These are phyloP conservation scores for Metroxylon sagu DNA, from an alignment of 176 grass and related monocot species.

Conservation along the genomic window DNA sequence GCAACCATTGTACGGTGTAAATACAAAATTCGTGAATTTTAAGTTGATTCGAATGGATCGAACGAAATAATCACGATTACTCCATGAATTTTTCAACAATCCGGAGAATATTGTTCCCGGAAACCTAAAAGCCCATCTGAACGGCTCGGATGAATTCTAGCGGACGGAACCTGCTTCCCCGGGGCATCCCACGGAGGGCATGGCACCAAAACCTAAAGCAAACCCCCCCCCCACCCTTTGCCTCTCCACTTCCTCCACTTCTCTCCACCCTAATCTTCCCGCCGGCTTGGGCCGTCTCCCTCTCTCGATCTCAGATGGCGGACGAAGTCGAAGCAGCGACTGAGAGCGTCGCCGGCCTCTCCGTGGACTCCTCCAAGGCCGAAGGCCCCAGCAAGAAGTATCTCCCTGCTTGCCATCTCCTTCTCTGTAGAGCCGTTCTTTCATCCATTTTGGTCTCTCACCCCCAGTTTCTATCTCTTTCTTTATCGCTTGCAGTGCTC, in stretches of 20 bases:
- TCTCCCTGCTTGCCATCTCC: neutral
- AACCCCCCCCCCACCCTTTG: slow-evolving; percentile 2
- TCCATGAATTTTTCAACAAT: too few relatives aligned
- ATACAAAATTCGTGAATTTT: too few relatives aligned
- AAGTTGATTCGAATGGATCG: too few relatives aligned
- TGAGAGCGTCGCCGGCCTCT: neutral
- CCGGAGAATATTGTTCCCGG: too few relatives aligned
- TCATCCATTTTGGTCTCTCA: too few relatives aligned
- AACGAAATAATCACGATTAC: too few relatives aligned
- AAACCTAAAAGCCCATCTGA: too few relatives aligned
- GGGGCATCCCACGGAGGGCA: neutral
- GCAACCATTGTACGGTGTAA: too few relatives aligned
- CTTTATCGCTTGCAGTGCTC: slow-evolving; percentile 21
- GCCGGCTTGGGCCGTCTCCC: neutral
- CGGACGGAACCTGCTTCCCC: too few relatives aligned
- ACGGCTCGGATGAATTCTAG: too few relatives aligned
- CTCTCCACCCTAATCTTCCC: neutral
- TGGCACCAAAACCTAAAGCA: neutral
- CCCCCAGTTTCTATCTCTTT: neutral
- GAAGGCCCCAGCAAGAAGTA: slow-evolving; percentile 8
- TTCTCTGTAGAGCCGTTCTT: neutral
- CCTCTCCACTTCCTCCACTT: neutral
- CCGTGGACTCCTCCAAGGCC: neutral
- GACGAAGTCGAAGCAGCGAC: slow-evolving; percentile 1
- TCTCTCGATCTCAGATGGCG: neutral